These are phyloP conservation scores for Decorospora gaudefroyi DNA, from an alignment of 2,329 filamentous ascomycete species.

Conservation along the genomic window DNA sequence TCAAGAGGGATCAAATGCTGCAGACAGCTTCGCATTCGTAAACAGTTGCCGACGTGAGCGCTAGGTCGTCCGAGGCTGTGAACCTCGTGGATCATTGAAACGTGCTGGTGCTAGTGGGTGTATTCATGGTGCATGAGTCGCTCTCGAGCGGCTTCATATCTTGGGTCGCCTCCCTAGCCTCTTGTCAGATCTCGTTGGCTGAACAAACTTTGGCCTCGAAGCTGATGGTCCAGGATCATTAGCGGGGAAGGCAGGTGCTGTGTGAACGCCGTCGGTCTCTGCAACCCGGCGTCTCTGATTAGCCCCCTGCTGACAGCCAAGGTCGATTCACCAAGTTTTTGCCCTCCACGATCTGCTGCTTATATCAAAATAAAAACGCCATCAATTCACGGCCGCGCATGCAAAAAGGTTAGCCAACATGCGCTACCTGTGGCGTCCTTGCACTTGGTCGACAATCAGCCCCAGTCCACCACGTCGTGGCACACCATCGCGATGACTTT, in stretches of 20 bases:
- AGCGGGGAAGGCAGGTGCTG: conserved; percentile 27
- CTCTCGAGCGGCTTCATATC: conserved; percentile 26
- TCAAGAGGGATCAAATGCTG: conserved; percentile 28
- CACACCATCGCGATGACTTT: conserved; percentile 24
- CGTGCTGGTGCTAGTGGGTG: conserved; percentile 26
- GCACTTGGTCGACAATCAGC: conserved; percentile 34
- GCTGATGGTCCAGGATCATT: conserved; percentile 32
- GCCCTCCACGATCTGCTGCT: conserved; percentile 32
- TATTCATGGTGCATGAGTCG: conserved; percentile 33
- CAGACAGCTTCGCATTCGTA: conserved; percentile 41
- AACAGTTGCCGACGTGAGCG: conserved; percentile 38
- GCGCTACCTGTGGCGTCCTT: conserved; percentile 33
- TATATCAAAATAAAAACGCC: conserved; percentile 37
- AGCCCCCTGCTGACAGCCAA: conserved; percentile 29
- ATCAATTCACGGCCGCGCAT: conserved; percentile 34
- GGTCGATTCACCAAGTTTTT: conserved; percentile 24
- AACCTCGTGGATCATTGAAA: conserved; percentile 36
- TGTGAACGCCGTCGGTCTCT: conserved; percentile 11
- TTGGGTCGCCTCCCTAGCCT: conserved; percentile 20
- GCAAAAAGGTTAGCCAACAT: conserved; percentile 30
- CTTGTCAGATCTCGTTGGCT: conserved; percentile 32
- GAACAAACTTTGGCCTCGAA: conserved; percentile 25
- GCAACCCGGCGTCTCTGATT: conserved; percentile 35
- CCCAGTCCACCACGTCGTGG: conserved; percentile 33
- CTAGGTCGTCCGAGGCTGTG: conserved; percentile 38